A percentile compares a stretch with the other conserved stretches of the same genome.
phyloP scores from a whole-genome alignment of 2,329 filamentous ascomycete species.

The Talaromyces rugulosus region DNA sequence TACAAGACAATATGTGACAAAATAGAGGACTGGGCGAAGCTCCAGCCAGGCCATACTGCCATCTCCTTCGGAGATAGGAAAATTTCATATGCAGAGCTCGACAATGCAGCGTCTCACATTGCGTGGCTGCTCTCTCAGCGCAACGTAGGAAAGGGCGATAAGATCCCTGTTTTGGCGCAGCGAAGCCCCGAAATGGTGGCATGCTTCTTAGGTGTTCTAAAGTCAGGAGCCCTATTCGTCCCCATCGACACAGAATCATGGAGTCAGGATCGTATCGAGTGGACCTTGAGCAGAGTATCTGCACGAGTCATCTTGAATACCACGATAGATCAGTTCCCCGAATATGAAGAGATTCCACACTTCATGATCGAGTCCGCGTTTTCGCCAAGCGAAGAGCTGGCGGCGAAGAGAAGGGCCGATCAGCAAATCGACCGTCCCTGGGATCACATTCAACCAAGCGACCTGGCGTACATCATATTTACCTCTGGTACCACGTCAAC shows the following conservation, averaged over 20 bases:
- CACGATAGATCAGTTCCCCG: not conserved
- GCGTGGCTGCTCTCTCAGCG: not conserved
- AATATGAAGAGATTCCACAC: not conserved
- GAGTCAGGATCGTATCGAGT: not conserved
- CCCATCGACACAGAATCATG: conserved; percentile 3
- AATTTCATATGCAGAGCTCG: not conserved
- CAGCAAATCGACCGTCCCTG: not conserved
- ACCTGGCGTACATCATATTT: conserved; percentile 15
- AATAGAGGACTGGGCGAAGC: not conserved
- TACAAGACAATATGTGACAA: not conserved
- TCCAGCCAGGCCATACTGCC: not conserved
- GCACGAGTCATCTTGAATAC: not conserved
- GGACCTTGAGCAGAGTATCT: not conserved
- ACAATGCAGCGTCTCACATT: not conserved
- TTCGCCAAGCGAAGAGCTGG: not conserved
- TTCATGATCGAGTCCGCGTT: not conserved
- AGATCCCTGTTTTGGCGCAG: not conserved
- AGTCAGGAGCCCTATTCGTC: not conserved
- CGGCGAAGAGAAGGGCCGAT: not conserved
- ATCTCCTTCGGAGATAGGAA: not conserved
- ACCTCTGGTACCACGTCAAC: conserved; percentile 17
- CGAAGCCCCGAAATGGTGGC: not conserved
- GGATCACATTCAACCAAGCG: not conserved
- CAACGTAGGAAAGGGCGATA: not conserved
- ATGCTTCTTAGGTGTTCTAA: not conserved